Percentiles rank a stretch among this genome's conserved stretches.
Evolutionary conservation across 2,329 filamentous ascomycete species (phyloP).

Genomic region (Stachybotrys echinatus): DNA sequence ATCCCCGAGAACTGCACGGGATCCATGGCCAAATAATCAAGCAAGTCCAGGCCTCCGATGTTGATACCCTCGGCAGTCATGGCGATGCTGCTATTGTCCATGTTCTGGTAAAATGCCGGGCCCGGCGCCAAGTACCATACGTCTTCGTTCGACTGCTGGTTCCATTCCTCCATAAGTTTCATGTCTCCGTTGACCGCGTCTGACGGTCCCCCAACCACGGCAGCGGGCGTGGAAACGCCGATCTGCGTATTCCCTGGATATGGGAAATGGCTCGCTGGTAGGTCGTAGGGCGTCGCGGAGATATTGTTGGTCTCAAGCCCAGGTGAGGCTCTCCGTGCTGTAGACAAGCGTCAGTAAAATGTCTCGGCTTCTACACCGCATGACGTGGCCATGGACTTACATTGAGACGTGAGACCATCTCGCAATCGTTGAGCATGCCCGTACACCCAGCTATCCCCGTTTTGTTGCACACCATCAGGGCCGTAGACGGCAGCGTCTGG

Average conservation of each 20-base stretch:
- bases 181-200: constrained; percentile 20
- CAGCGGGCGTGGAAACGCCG: constrained; percentile 43
- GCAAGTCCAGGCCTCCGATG: constrained; percentile 59
- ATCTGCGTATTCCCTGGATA: constrained; percentile 46
- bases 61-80: constrained; percentile 65
- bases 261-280: constrained; percentile 48
- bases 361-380: too few species aligned
- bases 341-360: constrained; percentile 17
- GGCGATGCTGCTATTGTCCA: constrained; percentile 54
- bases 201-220: constrained; percentile 9
- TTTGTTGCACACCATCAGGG: constrained; percentile 16
- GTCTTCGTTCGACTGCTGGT: constrained; percentile 50
- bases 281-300: constrained; percentile 59
- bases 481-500: constrained; percentile 23
- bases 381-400: too few species aligned
- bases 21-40: constrained; percentile 65
- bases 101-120: constrained; percentile 59
- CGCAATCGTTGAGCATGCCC: constrained; percentile 33
- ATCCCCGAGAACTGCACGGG: constrained; percentile 32
- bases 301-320: constrained; percentile 43
- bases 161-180: constrained; percentile 50
- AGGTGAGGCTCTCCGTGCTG: constrained; percentile 28
- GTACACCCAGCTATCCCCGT: constrained; percentile 27
- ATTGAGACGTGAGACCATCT: constrained; percentile 32
- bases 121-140: constrained; percentile 65